Conservation (phyloP, 2,329 filamentous ascomycete genomes). For the Pyrenophora graminea region DNA sequence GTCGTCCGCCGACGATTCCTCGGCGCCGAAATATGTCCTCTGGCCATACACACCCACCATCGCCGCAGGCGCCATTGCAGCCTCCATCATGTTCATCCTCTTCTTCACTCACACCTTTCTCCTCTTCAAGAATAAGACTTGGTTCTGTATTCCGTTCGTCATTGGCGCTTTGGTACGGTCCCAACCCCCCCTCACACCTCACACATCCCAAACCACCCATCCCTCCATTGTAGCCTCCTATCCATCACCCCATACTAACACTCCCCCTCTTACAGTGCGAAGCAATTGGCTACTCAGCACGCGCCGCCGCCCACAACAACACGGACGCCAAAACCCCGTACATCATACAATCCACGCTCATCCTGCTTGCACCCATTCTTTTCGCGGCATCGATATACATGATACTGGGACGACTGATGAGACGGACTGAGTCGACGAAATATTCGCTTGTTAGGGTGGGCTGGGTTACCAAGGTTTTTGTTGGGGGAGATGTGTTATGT, state of each 20-base stretch:
- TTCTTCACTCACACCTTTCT: slow-evolving; percentile 52
- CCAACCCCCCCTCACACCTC: background rate
- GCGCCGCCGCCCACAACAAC: slow-evolving; percentile 44
- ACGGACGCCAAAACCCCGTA: slow-evolving; percentile 37
- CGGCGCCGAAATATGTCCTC: slow-evolving; percentile 27
- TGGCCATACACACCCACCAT: slow-evolving; percentile 54
- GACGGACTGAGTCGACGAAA: slow-evolving; percentile 47
- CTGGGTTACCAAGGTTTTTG: slow-evolving; percentile 61
- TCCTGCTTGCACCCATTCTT: slow-evolving; percentile 47
- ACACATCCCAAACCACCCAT: no score
- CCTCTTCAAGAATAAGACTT: slow-evolving; percentile 51
- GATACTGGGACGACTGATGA: slow-evolving; percentile 51
- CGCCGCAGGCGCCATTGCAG: slow-evolving; percentile 53
- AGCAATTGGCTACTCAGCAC: slow-evolving; percentile 47
- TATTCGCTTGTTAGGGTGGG: slow-evolving; percentile 50
- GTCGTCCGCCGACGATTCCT: slow-evolving; percentile 18
- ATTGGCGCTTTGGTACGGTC: slow-evolving; percentile 48
- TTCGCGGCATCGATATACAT: slow-evolving; percentile 56
- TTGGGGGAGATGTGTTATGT: slow-evolving; percentile 58
- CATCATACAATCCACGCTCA: slow-evolving; percentile 47
- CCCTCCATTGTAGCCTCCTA: no score
- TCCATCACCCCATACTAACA: background rate
- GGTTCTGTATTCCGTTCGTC: slow-evolving; percentile 58
- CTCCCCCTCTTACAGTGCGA: slow-evolving; percentile 34
- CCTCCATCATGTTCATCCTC: slow-evolving; percentile 53